Evolutionary conservation across 306 rosid genomes (phyloP), one percentile per base, ranked within the genome.

Genomic region (Comarum palustre): DNA sequence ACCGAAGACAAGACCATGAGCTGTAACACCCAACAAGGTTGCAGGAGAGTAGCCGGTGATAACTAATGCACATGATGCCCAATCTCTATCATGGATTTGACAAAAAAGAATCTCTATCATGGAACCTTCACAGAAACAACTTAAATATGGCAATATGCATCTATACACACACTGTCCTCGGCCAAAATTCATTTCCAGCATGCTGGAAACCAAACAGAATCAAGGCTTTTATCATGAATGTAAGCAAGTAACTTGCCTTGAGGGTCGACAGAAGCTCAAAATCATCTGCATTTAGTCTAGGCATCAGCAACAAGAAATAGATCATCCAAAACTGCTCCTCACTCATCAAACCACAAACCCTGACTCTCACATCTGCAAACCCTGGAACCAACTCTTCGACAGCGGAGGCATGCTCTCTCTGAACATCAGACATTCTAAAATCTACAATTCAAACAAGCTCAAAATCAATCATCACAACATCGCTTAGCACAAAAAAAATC

Each of bases 271-370:
- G 87, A 64, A 61, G 75, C 82, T 84, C 93, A 66, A 75, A 86
- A 81, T 88, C 99, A 54, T 58, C 79, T 75, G 81, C 86, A 48
- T 86, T 71, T 41, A 91, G 76, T 82, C 92, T 88, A 22, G 96
- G 95, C 69, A 94, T 86, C 83, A 94, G 69, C 82, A 94, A 41
- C 78, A 89, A 64, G 77, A 91, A 94, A 71, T 94, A 94, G 74
- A 94, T 84, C 86, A 88, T 86, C 99, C 99, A 94, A 85, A 94
- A 94, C 46, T 70, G 78, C 72, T 77, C 91, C 81, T 86, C 90
- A 25, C 81, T 81, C 96, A 91, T 88, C 80, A 80, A 83, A 80
- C 82, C 74, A 83, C 90, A 83, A 72, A 91, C 86, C 41, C 70
- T 79, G 73, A 58, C 72, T 84, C 95, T 81, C 8, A 89, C 90